Evolutionary conservation across 352 stramenopile species (phyloP).

Genomic region (Saprolegnia diclina): DNA sequence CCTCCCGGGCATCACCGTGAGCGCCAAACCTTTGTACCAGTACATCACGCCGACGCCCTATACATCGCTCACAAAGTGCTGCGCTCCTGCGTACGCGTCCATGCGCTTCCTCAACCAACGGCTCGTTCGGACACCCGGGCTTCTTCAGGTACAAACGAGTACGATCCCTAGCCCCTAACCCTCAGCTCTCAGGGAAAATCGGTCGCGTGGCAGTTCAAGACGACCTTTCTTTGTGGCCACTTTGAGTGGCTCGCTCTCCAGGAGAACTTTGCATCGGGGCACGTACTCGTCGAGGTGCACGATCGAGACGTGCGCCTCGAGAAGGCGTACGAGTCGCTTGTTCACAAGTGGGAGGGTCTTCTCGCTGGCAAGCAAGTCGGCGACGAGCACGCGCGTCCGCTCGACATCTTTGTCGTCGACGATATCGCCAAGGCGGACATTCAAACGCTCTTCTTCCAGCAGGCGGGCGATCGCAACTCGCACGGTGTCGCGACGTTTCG

Average conservation of each 20-base stretch:
- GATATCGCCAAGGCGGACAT: slow-evolving; percentile 53
- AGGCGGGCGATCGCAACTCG: slow-evolving; percentile 43
- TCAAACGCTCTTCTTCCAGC: slow-evolving; percentile 33
- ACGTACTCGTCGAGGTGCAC: slow-evolving; percentile 52
- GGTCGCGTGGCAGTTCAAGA: slow-evolving; percentile 43
- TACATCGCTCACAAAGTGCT: slow-evolving; percentile 37
- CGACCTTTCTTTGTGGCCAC: slow-evolving; percentile 47
- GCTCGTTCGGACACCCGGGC: slow-evolving; percentile 36
- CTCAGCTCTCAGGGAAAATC: slow-evolving; percentile 22
- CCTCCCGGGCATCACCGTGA: slow-evolving; percentile 45
- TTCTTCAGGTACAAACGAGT: slow-evolving; percentile 36
- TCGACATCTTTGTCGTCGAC: slow-evolving; percentile 53
- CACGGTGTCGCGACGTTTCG: slow-evolving; percentile 53
- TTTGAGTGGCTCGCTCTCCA: slow-evolving; percentile 40
- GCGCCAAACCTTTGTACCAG: slow-evolving; percentile 24
- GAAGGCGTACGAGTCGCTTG: slow-evolving; percentile 34
- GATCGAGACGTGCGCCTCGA: slow-evolving; percentile 57
- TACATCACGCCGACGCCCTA: slow-evolving; percentile 37
- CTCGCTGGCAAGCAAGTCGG: slow-evolving; percentile 32
- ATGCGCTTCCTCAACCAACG: slow-evolving; percentile 50
- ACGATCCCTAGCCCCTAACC: slow-evolving; percentile 21
- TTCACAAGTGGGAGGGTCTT: slow-evolving; percentile 58
- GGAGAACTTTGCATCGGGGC: slow-evolving; percentile 40
- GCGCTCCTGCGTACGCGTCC: slow-evolving; percentile 50
- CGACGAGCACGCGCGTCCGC: slow-evolving; percentile 30